phyloP scores from a whole-genome alignment of 345 rosid genomes.

The Syzygium aqueum region DNA sequence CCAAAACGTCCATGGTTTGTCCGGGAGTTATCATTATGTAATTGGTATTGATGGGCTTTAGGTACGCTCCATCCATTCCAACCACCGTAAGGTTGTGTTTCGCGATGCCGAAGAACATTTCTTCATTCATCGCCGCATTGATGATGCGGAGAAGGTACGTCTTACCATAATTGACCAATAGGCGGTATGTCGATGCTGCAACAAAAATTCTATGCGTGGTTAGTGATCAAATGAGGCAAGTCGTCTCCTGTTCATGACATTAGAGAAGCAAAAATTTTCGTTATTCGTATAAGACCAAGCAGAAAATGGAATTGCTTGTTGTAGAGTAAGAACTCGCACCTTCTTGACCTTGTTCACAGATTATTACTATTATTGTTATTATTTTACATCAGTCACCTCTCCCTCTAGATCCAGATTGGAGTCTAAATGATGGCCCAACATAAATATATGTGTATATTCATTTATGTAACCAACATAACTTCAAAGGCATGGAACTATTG shows the following conservation, averaged over 20 bases:
- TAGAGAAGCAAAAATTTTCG: neutral
- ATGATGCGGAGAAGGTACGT: conserved; percentile 22
- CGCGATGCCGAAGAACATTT: conserved; percentile 20
- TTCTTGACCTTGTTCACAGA: too few relatives aligned
- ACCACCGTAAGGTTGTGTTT: conserved; percentile 21
- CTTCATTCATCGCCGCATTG: conserved; percentile 21
- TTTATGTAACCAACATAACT: neutral
- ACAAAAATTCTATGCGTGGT: neutral
- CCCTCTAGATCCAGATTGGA: too few relatives aligned
- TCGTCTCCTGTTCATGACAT: too few relatives aligned
- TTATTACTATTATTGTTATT: too few relatives aligned
- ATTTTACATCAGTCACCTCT: too few relatives aligned
- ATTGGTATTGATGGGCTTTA: neutral
- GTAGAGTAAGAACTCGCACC: too few relatives aligned
- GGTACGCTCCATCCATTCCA: conserved; percentile 20
- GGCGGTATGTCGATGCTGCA: conserved; percentile 15
- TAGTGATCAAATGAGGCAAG: too few relatives aligned
- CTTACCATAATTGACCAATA: conserved; percentile 6
- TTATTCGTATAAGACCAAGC: neutral
- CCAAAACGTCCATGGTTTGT: conserved; percentile 35
- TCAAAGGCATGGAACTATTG: neutral
- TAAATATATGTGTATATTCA: neutral
- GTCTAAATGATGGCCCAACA: too few relatives aligned
- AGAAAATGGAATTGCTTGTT: neutral
- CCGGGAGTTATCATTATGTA: conserved; percentile 37